Conservation (phyloP, 331 rosid genomes). For the Malus hybrid region DNA sequence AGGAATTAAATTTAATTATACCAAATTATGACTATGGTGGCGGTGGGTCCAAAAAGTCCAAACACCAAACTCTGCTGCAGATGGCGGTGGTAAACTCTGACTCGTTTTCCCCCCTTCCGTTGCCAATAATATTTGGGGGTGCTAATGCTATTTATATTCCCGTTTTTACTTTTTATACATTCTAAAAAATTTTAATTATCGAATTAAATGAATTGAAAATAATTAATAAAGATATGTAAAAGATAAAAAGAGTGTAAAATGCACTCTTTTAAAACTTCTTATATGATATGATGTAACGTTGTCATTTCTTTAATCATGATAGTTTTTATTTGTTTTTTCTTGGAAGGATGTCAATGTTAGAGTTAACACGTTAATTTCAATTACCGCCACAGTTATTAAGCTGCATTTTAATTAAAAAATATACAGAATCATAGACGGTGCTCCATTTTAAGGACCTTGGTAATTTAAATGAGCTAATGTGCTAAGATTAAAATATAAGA, state of each 20-base stretch:
- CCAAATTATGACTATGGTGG: too few species aligned
- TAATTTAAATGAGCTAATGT: too few species aligned
- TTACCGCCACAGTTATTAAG: background rate
- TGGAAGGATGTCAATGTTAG: background rate
- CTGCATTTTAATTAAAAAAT: background rate
- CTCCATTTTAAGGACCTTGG: too few species aligned
- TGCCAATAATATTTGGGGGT: background rate
- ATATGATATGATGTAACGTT: too few species aligned
- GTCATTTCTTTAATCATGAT: too few species aligned
- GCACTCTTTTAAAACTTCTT: too few species aligned
- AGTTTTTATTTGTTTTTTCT: background rate
- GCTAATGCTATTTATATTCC: too few species aligned
- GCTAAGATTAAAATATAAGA: too few species aligned
- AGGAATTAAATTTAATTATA: too few species aligned
- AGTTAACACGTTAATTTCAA: background rate
- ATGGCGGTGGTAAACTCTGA: background rate
- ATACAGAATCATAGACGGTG: too few species aligned
- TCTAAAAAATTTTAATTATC: rapidly evolving
- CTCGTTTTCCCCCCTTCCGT: background rate
- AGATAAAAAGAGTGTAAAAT: too few species aligned
- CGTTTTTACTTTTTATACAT: rapidly evolving
- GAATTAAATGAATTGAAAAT: rapidly evolving
- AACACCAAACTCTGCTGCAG: background rate
- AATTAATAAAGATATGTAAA: rapidly evolving
- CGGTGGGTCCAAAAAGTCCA: background rate